Base-by-base conservation (phyloP, 768 basidiomycete genomes). In the Termitomyces sp. region DNA sequence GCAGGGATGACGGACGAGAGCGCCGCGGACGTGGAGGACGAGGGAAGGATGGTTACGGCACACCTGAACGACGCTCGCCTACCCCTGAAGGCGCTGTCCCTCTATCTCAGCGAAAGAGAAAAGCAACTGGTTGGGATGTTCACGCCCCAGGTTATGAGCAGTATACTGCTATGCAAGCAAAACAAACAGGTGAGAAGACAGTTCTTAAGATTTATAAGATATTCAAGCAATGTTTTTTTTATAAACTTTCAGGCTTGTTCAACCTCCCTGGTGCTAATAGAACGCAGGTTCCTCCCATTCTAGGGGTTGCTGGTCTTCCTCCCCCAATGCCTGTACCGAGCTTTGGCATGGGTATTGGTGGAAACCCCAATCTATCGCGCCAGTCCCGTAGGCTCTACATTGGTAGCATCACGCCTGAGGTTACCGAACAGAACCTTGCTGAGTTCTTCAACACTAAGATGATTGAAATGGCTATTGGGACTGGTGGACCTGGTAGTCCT, bases 391-490 rank as follows among this genome's bases (percentile, higher is more conserved):
- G 97, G 52, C 82, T 99, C 20, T 99, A 99, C 72, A 95, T 98
- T 66, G 97, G 96, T 65, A 95, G 94, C 77, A 94, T 99, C 68
- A 96, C 94, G 3, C 88, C 91, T 20, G 92, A 95, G 51, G 92
- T 96, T 68, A 98, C 91, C 70, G 97, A 98, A 72, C 88, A 92
- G 67, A 94, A 91, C 70, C 77, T 98, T 47, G 86, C 88, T 15
- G 89, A 94, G 42, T 97, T 98, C 79, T 98, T 99, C 86, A 98
- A 98, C 70, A 78, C 81, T 59, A 94, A 96, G 78, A 98, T 98
- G 95, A 85, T 83, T 45, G 94, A 98, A 75, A 92, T 92, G 87
- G 83, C 82, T 63, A 86, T 96, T 51, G 91, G 93, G 14, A 92
- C 92, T 6, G 89, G 88, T 34, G 85, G 83, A 20, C 85, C 91